phyloP scores from a whole-genome alignment of 73 alveolate genomes.

The Stentor roeselii region DNA sequence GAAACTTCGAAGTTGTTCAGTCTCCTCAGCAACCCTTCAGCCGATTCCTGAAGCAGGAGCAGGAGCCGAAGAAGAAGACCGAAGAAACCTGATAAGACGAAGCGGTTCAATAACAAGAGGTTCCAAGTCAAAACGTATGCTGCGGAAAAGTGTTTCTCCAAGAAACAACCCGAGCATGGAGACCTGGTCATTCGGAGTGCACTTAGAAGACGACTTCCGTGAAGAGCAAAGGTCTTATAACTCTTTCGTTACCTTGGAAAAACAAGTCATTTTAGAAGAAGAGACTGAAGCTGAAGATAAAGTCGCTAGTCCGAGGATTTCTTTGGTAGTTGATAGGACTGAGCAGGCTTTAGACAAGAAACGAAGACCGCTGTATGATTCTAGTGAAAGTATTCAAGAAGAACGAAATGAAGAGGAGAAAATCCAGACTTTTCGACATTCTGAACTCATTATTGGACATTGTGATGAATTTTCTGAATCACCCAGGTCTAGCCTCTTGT shows the following conservation, averaged over 20 bases:
- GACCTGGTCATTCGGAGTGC: background rate
- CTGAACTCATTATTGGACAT: background rate
- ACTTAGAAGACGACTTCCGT: background rate
- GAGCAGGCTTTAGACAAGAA: background rate
- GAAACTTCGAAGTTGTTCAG: background rate
- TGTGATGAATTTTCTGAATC: background rate
- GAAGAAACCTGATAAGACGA: background rate
- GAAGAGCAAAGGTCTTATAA: background rate
- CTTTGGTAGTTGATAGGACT: background rate
- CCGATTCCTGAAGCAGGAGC: conserved; percentile 18
- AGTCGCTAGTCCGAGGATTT: conserved; percentile 3
- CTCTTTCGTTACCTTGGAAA: background rate
- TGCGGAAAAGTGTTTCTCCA: background rate
- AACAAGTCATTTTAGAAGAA: conserved; percentile 17
- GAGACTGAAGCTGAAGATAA: background rate
- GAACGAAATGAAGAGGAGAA: conserved; percentile 15
- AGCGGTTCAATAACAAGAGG: conserved; percentile 2
- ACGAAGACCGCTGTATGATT: background rate
- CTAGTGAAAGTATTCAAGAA: background rate
- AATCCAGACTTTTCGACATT: background rate
- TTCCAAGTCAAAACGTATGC: background rate
- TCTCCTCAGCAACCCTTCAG: background rate
- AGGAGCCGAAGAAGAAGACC: conserved; percentile 4
- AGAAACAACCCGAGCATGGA: background rate
- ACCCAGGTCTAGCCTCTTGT: background rate